Base-by-base conservation (phyloP, 75 land plant genomes). In the Gnetum montanum region DNA sequence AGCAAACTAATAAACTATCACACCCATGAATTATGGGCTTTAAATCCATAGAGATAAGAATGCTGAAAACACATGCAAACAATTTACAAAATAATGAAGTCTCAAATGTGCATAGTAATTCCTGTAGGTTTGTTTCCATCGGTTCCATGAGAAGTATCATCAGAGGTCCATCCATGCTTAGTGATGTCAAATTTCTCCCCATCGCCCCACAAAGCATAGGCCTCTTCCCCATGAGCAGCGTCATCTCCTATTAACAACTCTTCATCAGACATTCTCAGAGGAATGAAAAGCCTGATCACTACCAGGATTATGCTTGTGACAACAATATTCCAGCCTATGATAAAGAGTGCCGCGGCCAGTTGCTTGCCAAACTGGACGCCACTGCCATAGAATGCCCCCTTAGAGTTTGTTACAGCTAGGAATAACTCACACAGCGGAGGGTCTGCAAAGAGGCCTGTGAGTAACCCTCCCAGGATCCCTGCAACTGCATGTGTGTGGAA, bases 201-300 rank as follows among this genome's bases (percentile, higher is more conserved):
- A 41, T 85, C 82, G 0, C 82, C 89, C 78, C 78, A 77, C 40
- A 85, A 58, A 11, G 85, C 85, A 50, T 86, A 86, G 0, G 90
- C 87, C 28, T 86, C 90, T 29, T 86, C 90, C 0, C 90, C 90
- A 50, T 86, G 89, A 1, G 55, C 93, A 1, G 93, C 93, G 29
- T 88, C 89, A 45, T 88, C 93, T 23, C 93, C 93, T 4, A 84
- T 65, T 59, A 62, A 12, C 27, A 88, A 67, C 36, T 77, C 60
- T 10, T 74, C 79, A 4, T 84, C 89, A 0, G 85, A 48, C 93
- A 88, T 84, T 58, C 93, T 59, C 54, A 88, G 35, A 1, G 89
- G 89, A 5, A 80, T 71, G 18, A 88, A 46, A 13, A 69, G n/a
- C 4, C 76, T 37, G 30, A 88, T 84, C 2, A 54, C 64, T 8